phyloP scores from a whole-genome alignment of 768 basidiomycete genomes.

The Pleurotus ostreatus region DNA sequence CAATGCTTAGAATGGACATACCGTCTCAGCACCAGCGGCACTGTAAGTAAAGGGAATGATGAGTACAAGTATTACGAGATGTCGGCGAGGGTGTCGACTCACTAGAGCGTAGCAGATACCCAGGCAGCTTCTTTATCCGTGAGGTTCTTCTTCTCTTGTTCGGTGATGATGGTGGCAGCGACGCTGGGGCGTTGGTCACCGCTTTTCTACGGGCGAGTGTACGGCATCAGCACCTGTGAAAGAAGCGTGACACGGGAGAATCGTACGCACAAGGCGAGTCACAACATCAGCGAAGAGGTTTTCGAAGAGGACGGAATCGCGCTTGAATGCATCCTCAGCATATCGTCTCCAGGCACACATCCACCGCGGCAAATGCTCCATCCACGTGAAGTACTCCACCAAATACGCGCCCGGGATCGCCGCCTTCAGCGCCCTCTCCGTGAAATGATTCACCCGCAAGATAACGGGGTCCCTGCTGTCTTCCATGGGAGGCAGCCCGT shows the following conservation, averaged over 20 bases:
- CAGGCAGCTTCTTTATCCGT: conserved; percentile 13
- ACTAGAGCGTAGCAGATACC: conserved; percentile 14
- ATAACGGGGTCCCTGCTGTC: conserved; percentile 13
- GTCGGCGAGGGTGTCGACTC: background rate
- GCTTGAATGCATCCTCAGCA: conserved; percentile 12
- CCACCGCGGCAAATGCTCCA: conserved; percentile 24
- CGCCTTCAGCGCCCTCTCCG: conserved; percentile 23
- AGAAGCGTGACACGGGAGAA: too few species aligned
- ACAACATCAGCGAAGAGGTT: conserved; percentile 9
- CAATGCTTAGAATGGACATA: conserved; percentile 10
- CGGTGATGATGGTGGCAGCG: conserved; percentile 8
- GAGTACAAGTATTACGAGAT: conserved; percentile 7
- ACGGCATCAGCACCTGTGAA: background rate
- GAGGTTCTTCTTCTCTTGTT: conserved; percentile 9
- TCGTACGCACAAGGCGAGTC: conserved; percentile 6
- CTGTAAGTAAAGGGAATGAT: conserved; percentile 10
- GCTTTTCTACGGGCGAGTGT: background rate
- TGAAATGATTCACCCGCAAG: conserved; percentile 14
- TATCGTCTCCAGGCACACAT: conserved; percentile 14
- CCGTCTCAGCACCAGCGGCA: conserved; percentile 17
- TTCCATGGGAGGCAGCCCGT: conserved; percentile 11
- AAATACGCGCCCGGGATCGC: conserved; percentile 27
- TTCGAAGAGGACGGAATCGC: conserved; percentile 11
- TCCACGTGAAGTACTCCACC: conserved; percentile 30
- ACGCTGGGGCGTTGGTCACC: conserved; percentile 11